phyloP scores from a whole-genome alignment of 352 stramenopile genomes.

The Pythium scleroteichum region DNA sequence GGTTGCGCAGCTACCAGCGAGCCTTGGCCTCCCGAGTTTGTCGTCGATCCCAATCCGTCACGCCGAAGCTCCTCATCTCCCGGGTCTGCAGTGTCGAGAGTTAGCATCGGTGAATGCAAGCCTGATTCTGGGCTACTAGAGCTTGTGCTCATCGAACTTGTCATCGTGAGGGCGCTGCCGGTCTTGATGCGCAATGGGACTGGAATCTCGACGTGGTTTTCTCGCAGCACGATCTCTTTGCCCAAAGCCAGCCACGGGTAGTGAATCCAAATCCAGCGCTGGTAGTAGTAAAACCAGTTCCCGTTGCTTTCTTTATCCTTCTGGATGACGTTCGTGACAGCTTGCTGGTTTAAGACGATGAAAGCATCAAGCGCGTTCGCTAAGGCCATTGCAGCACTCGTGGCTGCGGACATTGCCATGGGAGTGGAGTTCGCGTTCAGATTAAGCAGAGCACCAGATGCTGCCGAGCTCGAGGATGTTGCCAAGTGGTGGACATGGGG shows the following conservation, averaged over 20 bases:
- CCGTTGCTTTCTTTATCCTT: constrained; percentile 49
- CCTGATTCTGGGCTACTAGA: constrained; percentile 3
- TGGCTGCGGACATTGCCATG: constrained; percentile 29
- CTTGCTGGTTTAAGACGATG: constrained; percentile 28
- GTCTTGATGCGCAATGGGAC: neutral
- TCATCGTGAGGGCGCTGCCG: neutral
- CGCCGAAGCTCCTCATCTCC: constrained; percentile 14
- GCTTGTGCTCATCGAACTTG: neutral
- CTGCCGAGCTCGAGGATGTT: constrained; percentile 16
- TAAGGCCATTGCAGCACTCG: constrained; percentile 30
- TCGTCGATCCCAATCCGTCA: neutral
- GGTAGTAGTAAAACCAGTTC: constrained; percentile 89
- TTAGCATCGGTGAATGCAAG: constrained; percentile 1
- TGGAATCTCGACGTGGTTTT: constrained; percentile 37
- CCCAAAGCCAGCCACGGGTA: constrained; percentile 91
- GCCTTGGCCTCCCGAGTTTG: constrained; percentile 1
- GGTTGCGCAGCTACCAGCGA: neutral
- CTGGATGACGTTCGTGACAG: constrained; percentile 17
- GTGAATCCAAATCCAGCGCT: constrained; percentile 93
- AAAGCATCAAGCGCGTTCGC: constrained; percentile 30
- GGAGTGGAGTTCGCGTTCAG: constrained; percentile 26
- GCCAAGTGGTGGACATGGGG: constrained; percentile 42
- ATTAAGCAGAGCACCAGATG: constrained; percentile 13
- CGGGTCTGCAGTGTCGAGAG: constrained; percentile 2
- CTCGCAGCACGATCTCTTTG: constrained; percentile 59